Conservation (phyloP, 371 early-diverging fungal species). For the Syncephalastrum racemosum region DNA sequence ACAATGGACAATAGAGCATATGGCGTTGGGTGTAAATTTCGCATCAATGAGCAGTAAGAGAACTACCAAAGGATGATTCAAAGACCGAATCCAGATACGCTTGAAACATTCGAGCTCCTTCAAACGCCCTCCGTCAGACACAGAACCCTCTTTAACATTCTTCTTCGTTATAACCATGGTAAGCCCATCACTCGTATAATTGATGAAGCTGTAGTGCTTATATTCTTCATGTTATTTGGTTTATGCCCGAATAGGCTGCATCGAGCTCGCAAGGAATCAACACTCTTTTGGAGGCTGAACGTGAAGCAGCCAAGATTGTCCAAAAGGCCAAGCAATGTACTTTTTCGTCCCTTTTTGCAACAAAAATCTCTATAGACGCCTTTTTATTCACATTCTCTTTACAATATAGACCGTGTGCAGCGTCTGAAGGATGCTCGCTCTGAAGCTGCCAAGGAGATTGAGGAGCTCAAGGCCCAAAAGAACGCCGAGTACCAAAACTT, state of each 20-base stretch:
- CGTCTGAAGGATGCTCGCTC: conserved; percentile 92
- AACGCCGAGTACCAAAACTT: conserved; percentile 78
- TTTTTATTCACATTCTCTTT: background rate
- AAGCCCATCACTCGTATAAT: too few relatives aligned
- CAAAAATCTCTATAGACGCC: too few relatives aligned
- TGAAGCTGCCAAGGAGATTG: conserved; percentile 93
- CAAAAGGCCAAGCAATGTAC: conserved; percentile 91
- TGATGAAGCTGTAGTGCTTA: too few relatives aligned
- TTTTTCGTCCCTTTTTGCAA: background rate
- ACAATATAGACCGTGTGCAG: conserved; percentile 80
- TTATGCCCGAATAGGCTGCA: conserved; percentile 49
- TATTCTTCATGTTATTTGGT: background rate
- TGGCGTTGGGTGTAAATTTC: too few relatives aligned
- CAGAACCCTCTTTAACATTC: too few relatives aligned
- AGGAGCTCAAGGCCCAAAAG: conserved; percentile 83
- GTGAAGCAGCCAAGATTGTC: conserved; percentile 87
- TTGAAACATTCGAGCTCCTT: too few relatives aligned
- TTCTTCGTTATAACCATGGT: too few relatives aligned
- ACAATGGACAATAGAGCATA: too few relatives aligned
- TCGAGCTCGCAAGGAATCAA: conserved; percentile 83
- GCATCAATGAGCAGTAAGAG: too few relatives aligned
- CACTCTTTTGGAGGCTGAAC: conserved; percentile 84
- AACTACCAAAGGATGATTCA: too few relatives aligned
- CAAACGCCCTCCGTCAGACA: too few relatives aligned
- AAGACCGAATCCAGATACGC: too few relatives aligned